A percentile compares a stretch with the other conserved stretches of the same genome.
These are phyloP conservation scores for Annona squamosa DNA, from an alignment of 164 flowering plant genomes.

Conservation along the genomic window DNA sequence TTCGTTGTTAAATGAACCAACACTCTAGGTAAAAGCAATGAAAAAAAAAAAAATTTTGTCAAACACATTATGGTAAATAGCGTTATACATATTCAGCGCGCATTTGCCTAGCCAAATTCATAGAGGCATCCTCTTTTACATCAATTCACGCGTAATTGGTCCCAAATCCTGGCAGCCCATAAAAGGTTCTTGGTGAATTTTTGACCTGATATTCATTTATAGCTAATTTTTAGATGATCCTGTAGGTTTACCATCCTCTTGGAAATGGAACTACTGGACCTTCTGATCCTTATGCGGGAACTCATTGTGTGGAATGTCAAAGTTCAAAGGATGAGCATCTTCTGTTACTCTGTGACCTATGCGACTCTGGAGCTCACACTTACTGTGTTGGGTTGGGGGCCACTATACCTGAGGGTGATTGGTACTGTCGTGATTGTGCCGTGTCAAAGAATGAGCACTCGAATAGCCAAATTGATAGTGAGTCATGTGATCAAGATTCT, in stretches of 20 bases:
- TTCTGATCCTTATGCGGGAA: conserved; percentile 41
- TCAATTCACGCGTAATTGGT: too few species aligned
- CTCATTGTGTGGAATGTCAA: conserved; percentile 43
- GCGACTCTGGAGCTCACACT: conserved; percentile 71
- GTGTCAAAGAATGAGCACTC: conserved; percentile 41
- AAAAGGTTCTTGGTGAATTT: neutral
- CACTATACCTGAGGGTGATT: conserved; percentile 77
- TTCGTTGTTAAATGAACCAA: too few species aligned
- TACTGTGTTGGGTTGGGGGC: conserved; percentile 73
- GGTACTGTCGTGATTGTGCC: conserved; percentile 70
- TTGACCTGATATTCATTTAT: neutral
- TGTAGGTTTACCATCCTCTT: conserved; percentile 39
- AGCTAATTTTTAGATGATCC: neutral
- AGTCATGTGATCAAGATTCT: conserved; percentile 3
- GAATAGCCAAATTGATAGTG: conserved; percentile 18
- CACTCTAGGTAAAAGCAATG: too few species aligned
- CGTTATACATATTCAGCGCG: neutral
- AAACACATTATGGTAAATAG: too few species aligned
- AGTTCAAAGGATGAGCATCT: conserved; percentile 40
- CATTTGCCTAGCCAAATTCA: neutral
- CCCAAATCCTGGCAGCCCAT: too few species aligned
- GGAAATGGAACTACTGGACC: conserved; percentile 37
- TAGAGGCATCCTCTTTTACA: too few species aligned
- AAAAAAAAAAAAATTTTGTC: too few species aligned
- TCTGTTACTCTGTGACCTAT: conserved; percentile 67